Percentiles rank a stretch among this genome's conserved stretches.
Evolutionary conservation across 2,329 filamentous ascomycete species (phyloP).

Genomic region (Calycina marina): DNA sequence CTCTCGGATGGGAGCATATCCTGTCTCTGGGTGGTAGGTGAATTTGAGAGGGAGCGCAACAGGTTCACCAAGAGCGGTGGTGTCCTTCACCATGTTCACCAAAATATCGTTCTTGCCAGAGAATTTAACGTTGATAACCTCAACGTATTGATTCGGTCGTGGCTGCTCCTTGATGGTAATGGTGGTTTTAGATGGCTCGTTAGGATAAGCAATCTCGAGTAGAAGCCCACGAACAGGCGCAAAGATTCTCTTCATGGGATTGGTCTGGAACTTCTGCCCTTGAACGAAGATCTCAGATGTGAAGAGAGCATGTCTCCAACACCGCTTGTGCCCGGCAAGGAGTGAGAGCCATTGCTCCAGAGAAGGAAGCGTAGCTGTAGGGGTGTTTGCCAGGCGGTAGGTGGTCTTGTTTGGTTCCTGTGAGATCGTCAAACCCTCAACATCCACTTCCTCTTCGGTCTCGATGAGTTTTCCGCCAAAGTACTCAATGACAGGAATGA

Average conservation of each 20-base stretch:
- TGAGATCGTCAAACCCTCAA: slow-evolving; percentile 75
- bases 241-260: slow-evolving; percentile 86
- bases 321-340: slow-evolving; percentile 71
- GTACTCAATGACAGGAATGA: slow-evolving; percentile 81
- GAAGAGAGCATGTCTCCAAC: slow-evolving; percentile 91
- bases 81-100: slow-evolving; percentile 85
- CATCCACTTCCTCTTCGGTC: slow-evolving; percentile 54
- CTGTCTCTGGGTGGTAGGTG: slow-evolving; percentile 85
- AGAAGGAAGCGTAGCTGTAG: slow-evolving; percentile 60
- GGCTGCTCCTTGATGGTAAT: slow-evolving; percentile 82
- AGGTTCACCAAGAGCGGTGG: slow-evolving; percentile 69
- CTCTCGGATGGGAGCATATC: slow-evolving; percentile 94
- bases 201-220: slow-evolving; percentile 73
- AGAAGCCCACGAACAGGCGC: slow-evolving; percentile 74
- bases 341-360: slow-evolving; percentile 77
- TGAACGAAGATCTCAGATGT: slow-evolving; percentile 89
- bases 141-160: slow-evolving; percentile 70
- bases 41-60: slow-evolving; percentile 79
- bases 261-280: slow-evolving; percentile 92
- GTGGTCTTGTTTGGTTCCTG: slow-evolving; percentile 68
- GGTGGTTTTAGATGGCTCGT: slow-evolving; percentile 67
- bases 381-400: slow-evolving; percentile 67
- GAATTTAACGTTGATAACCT: slow-evolving; percentile 76
- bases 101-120: slow-evolving; percentile 64
- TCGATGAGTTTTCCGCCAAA: slow-evolving; percentile 82